Base-by-base conservation (phyloP, 2,329 filamentous ascomycete species). In the Neonectria ditissima region DNA sequence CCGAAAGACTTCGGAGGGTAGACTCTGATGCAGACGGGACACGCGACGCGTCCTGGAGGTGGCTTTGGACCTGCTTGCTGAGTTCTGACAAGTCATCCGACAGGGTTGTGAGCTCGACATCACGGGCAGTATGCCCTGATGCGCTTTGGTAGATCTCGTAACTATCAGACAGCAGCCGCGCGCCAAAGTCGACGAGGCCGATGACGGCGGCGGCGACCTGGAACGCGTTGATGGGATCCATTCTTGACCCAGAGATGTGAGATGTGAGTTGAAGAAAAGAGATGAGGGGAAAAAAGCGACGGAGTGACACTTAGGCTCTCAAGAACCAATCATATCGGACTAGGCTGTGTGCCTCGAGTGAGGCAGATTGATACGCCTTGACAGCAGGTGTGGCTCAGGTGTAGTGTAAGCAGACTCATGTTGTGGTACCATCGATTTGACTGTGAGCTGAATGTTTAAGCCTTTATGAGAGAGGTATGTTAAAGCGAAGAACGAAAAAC, bases 161-260 rank as follows among this genome's bases (percentile, higher is more conserved):
- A 2, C 22, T 32, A n/a, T 32, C 24, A 3, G 52, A 55, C 6
- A 55, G 26, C 2, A 55, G 20, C 13, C 52, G 52, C 16, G 24
- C 28, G 26, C 52, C 37, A 20, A 55, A 55, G n/a, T 55, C 52
- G 24, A 55, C 24, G 10, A 55, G 26, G n/a, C 52, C 52, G 24
- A 55, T 55, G 2, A 43, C 26, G 4, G 52, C 52, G 4, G 52
- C 39, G 8, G 39, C 52, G 10, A 32, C 26, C 6, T 55, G 52
- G 10, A 55, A 43, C 39, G 52, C 39, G 18, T 16, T 55, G 8
- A 55, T 16, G 11, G 52, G 52, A 22, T 55, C 52, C 39, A 55
- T 44, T 32, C 18, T 20, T 13, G 28, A 5, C 32, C 6, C n/a
- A n/a, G n/a, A n/a, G n/a, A n/a, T n/a, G n/a, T n/a, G n/a, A n/a